These are phyloP conservation scores for Cajanus cajan DNA, from an alignment of 306 rosid genomes.

Conservation along the genomic window DNA sequence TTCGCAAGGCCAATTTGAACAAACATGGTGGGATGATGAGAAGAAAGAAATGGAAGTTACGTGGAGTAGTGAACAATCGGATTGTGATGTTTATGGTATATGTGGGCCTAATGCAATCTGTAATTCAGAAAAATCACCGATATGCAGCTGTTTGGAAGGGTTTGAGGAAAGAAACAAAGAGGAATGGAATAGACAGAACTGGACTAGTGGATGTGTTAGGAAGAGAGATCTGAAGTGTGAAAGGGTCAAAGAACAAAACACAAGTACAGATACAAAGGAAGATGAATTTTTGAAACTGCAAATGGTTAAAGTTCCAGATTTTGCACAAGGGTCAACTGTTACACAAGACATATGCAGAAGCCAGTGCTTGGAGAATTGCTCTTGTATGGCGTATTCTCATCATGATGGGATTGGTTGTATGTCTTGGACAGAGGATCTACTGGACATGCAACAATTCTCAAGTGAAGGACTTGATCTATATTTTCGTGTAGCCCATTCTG, in stretches of 20 bases:
- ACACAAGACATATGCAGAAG: not conserved
- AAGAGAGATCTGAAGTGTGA: constrained; percentile 33
- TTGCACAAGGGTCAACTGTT: not conserved
- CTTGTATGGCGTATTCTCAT: constrained; percentile 28
- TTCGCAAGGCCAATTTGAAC: not conserved
- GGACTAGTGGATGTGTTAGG: constrained; percentile 30
- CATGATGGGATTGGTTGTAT: constrained; percentile 3
- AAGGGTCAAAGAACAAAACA: not conserved
- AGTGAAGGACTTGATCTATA: constrained; percentile 14
- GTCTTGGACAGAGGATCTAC: not conserved
- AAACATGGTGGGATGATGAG: not conserved
- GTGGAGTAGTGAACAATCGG: not conserved
- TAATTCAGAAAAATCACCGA: not conserved
- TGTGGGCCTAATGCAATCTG: constrained; percentile 22
- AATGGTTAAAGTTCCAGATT: constrained; percentile 37
- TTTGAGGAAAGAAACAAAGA: constrained; percentile 31
- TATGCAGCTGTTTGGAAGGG: constrained; percentile 48
- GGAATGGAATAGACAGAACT: constrained; percentile 33
- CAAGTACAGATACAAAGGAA: not conserved
- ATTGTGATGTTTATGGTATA: constrained; percentile 18
- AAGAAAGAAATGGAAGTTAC: not conserved
- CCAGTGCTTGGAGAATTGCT: constrained; percentile 27
- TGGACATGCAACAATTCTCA: constrained; percentile 18
- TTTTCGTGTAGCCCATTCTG: constrained; percentile 11
- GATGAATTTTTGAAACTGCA: constrained; percentile 37